Evolutionary conservation across 2,329 filamentous ascomycete species (phyloP).

Genomic region (Knoxdaviesia proteae): DNA sequence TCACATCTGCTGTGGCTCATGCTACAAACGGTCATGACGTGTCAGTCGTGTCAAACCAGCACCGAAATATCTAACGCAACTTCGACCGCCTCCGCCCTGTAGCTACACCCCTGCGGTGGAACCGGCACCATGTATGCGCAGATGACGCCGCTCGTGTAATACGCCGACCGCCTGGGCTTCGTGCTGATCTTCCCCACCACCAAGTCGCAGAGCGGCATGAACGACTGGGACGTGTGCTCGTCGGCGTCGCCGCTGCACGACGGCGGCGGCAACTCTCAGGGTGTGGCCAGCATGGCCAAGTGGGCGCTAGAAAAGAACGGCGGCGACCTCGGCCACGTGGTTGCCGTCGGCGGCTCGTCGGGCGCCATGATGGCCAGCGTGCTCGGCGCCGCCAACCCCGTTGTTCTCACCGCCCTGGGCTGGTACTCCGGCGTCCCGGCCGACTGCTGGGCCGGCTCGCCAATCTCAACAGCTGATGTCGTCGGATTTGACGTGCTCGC

Average conservation of each 20-base stretch:
- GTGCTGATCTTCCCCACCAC: conserved; percentile 33
- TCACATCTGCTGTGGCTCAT: no score
- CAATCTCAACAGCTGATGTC: conserved; percentile 26
- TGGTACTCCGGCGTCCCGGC: conserved; percentile 21
- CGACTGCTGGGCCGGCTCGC: conserved; percentile 20
- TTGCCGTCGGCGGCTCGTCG: conserved; percentile 26
- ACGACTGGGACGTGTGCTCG: conserved; percentile 37
- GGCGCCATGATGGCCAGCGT: conserved; percentile 30
- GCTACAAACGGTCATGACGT: no score
- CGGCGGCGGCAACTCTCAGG: conserved; percentile 32
- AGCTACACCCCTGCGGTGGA: no score
- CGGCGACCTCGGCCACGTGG: conserved; percentile 28
- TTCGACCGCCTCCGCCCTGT: no score
- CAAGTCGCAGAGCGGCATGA: conserved; percentile 17
- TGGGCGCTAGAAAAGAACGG: conserved; percentile 29
- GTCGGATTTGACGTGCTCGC: conserved; percentile 9
- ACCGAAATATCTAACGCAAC: no score
- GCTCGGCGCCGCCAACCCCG: conserved; percentile 30
- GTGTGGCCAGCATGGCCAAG: conserved; percentile 36
- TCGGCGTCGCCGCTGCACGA: conserved; percentile 27
- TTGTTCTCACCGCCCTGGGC: conserved; percentile 29
- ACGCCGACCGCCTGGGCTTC: conserved; percentile 19
- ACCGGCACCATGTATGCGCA: no score
- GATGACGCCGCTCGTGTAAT: background rate
- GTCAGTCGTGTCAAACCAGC: no score